Conservation (phyloP, 371 early-diverging fungal species). For the Chytridiales sp. region DNA sequence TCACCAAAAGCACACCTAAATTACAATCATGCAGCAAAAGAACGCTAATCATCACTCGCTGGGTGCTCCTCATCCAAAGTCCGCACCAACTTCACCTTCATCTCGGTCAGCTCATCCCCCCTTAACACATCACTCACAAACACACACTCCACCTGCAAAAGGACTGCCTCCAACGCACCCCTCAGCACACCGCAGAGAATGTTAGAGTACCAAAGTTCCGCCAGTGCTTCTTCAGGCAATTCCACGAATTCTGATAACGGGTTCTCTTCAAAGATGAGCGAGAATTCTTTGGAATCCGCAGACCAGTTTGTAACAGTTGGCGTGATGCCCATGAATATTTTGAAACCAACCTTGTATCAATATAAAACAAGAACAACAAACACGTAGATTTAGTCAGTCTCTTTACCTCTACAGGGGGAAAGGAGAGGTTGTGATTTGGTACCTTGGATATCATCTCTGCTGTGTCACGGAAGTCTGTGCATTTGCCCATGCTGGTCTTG, state of each 20-base stretch:
- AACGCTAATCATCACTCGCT: conserved; percentile 68
- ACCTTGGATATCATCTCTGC: conserved; percentile 91
- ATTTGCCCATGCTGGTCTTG: conserved; percentile 75
- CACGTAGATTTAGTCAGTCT: too few relatives aligned
- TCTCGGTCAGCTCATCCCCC: conserved; percentile 89
- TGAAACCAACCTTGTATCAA: conserved; percentile 94
- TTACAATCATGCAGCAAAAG: not conserved
- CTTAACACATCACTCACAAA: conserved; percentile 84
- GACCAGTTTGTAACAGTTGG: conserved; percentile 82
- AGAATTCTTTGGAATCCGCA: conserved; percentile 81
- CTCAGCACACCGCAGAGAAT: conserved; percentile 91
- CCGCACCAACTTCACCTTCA: conserved; percentile 82
- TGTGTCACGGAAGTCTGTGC: conserved; percentile 86
- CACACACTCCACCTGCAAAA: conserved; percentile 81
- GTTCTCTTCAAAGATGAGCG: conserved; percentile 89
- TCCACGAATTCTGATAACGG: conserved; percentile 86
- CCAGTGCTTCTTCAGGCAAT: conserved; percentile 67
- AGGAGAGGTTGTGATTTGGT: not conserved
- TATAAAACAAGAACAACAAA: too few relatives aligned
- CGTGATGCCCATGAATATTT: conserved; percentile 88
- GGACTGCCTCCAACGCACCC: conserved; percentile 94
- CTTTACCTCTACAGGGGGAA: not conserved
- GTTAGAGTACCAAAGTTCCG: conserved; percentile 91
- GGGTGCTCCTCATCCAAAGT: conserved; percentile 95
- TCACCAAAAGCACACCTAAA: not conserved